Conservation (phyloP, 2,329 filamentous ascomycete species). For the Penicillium italicum region DNA sequence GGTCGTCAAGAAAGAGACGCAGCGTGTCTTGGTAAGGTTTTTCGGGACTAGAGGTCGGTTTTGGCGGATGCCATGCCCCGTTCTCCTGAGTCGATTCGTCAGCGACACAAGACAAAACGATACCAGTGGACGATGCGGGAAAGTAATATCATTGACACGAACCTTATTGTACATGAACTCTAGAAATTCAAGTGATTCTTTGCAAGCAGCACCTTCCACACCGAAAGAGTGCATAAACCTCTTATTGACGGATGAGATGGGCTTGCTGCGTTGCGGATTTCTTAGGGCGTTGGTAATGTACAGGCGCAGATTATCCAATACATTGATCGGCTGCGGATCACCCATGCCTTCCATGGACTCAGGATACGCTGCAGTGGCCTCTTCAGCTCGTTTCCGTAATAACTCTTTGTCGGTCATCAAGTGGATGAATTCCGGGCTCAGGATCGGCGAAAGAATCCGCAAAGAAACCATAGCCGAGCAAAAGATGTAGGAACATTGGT, state of each 20-base stretch:
- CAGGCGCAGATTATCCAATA: slow-evolving; percentile 54
- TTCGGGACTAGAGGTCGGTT: slow-evolving; percentile 31
- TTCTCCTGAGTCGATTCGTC: slow-evolving; percentile 28
- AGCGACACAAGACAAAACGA: neutral
- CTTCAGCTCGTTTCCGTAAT: slow-evolving; percentile 53
- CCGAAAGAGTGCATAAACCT: slow-evolving; percentile 63
- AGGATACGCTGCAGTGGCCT: slow-evolving; percentile 50
- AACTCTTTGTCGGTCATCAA: slow-evolving; percentile 53
- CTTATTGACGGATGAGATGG: slow-evolving; percentile 60
- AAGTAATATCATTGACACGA: slow-evolving; percentile 20
- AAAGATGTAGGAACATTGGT: slow-evolving; percentile 56
- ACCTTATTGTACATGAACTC: slow-evolving; percentile 53
- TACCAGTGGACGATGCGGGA: neutral
- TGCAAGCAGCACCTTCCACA: slow-evolving; percentile 52
- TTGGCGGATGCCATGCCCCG: slow-evolving; percentile 45
- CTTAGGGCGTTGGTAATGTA: slow-evolving; percentile 60
- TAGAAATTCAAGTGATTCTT: slow-evolving; percentile 54
- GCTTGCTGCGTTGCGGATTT: slow-evolving; percentile 48
- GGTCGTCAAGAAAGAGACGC: slow-evolving; percentile 56
- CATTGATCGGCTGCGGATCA: slow-evolving; percentile 52
- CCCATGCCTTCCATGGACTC: slow-evolving; percentile 53
- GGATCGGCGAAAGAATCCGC: slow-evolving; percentile 50
- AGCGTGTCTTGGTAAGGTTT: slow-evolving; percentile 40
- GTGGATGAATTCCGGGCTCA: slow-evolving; percentile 48
- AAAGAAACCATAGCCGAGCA: slow-evolving; percentile 56